Percentiles rank a stretch among this genome's conserved stretches.
These are phyloP conservation scores for Scytalidium sp. DNA, from an alignment of 2,329 filamentous ascomycete genomes.

Conservation along the genomic window DNA sequence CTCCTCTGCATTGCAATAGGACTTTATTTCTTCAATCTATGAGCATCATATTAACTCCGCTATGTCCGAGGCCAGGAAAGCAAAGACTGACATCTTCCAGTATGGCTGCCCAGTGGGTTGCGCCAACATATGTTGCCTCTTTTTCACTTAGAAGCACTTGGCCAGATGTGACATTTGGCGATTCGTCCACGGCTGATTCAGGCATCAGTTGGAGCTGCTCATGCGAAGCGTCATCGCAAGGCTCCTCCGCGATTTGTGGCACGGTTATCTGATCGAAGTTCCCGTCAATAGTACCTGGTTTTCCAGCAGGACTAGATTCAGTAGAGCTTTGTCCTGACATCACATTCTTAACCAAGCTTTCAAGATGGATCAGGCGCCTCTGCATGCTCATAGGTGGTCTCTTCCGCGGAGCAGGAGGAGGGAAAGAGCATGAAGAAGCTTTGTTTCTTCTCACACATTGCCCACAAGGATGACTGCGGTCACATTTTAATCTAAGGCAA, in stretches of 20 bases:
- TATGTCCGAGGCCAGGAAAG: neutral
- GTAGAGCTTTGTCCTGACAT: slow-evolving; percentile 30
- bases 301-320: neutral
- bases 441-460: slow-evolving; percentile 51
- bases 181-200: neutral
- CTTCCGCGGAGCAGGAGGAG: slow-evolving; percentile 40
- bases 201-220: neutral
- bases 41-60: slow-evolving; percentile 5
- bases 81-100: slow-evolving; percentile 51
- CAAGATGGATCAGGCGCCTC: slow-evolving; percentile 50
- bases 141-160: slow-evolving; percentile 42
- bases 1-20: slow-evolving; percentile 51
- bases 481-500: slow-evolving; percentile 42
- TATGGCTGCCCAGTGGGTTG: slow-evolving; percentile 59
- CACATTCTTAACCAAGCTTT: slow-evolving; percentile 55
- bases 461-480: slow-evolving; percentile 48
- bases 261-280: neutral
- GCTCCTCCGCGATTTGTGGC: neutral
- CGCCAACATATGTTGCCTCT: slow-evolving; percentile 52
- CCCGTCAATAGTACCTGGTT: neutral
- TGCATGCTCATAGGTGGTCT: slow-evolving; percentile 46
- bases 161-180: slow-evolving; percentile 21
- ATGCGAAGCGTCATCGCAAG: neutral
- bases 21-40: slow-evolving; percentile 57
- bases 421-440: slow-evolving; percentile 45